Conservation (phyloP, 352 stramenopile genomes). For the Phytopythium helicoides region DNA sequence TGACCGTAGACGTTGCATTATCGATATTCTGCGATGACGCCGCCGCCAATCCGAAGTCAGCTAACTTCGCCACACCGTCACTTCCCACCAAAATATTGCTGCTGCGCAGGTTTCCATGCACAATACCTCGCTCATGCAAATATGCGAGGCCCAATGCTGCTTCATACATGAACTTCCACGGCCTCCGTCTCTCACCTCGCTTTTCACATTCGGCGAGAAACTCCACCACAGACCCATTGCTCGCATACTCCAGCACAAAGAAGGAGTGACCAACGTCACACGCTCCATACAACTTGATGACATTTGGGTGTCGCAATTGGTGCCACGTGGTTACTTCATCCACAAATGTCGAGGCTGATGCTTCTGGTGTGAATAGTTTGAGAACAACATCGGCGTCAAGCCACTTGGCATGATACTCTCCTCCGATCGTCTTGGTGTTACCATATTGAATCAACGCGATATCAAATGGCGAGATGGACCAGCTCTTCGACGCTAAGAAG, state of each 20-base stretch:
- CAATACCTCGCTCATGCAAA: constrained; percentile 17
- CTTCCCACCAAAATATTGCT: too few species aligned
- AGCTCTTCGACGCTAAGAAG: not conserved
- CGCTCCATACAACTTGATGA: too few species aligned
- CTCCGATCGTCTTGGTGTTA: not conserved
- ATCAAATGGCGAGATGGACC: constrained; percentile 1
- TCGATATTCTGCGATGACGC: constrained; percentile 2
- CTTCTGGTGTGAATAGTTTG: not conserved
- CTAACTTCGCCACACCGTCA: too few species aligned
- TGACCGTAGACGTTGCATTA: too few species aligned
- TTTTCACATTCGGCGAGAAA: not conserved
- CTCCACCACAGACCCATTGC: constrained; percentile 9
- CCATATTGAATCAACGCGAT: constrained; percentile 1
- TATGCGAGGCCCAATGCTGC: constrained; percentile 26
- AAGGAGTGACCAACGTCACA: too few species aligned
- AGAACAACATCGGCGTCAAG: too few species aligned
- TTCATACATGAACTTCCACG: too few species aligned
- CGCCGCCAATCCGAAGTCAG: too few species aligned
- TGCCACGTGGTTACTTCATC: constrained; percentile 12
- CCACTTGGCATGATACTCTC: constrained; percentile 3
- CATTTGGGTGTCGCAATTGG: too few species aligned
- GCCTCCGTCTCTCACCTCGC: not conserved
- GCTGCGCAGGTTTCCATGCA: constrained; percentile 12
- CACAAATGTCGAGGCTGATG: not conserved
- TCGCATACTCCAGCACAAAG: too few species aligned